Conservation (phyloP, 164 flowering plant genomes). For the Euptelea pleiosperma region DNA sequence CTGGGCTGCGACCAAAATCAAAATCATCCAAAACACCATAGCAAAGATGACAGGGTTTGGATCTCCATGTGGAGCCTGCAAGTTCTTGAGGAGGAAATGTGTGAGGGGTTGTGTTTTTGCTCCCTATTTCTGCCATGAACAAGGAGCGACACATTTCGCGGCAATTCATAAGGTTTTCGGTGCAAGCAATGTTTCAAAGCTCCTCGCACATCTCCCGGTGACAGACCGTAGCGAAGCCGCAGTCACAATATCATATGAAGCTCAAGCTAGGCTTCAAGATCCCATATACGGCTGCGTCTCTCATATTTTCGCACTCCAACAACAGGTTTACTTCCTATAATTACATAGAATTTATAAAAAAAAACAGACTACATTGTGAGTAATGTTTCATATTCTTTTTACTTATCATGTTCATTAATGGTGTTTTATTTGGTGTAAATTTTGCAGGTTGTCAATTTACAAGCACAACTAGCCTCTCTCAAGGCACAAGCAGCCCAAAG, state of each 20-base stretch:
- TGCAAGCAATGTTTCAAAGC: conserved; percentile 84
- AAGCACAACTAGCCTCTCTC: conserved; percentile 70
- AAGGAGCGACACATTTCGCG: conserved; percentile 74
- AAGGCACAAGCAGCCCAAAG: conserved; percentile 67
- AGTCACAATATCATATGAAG: conserved; percentile 78
- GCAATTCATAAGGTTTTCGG: conserved; percentile 95
- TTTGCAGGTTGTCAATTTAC: conserved; percentile 70
- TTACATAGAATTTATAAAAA: neutral
- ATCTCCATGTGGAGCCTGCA: conserved; percentile 96
- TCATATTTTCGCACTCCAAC: conserved; percentile 82
- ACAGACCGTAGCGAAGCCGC: conserved; percentile 74
- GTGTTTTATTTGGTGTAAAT: neutral
- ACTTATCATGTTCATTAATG: neutral
- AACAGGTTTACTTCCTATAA: conserved; percentile 53
- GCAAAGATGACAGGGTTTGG: conserved; percentile 67
- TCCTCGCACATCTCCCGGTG: conserved; percentile 67
- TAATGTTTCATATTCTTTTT: neutral
- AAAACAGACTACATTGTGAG: neutral
- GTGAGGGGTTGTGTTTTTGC: conserved; percentile 83
- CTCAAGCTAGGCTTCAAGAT: conserved; percentile 91
- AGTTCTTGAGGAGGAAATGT: conserved; percentile 87
- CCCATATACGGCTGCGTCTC: conserved; percentile 92
- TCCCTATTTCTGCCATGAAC: conserved; percentile 90
- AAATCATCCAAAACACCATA: conserved; percentile 8
- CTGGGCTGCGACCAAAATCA: conserved; percentile 8